phyloP scores from a whole-genome alignment of 31 red algal genomes.

The Bonnemaisonia californica region DNA sequence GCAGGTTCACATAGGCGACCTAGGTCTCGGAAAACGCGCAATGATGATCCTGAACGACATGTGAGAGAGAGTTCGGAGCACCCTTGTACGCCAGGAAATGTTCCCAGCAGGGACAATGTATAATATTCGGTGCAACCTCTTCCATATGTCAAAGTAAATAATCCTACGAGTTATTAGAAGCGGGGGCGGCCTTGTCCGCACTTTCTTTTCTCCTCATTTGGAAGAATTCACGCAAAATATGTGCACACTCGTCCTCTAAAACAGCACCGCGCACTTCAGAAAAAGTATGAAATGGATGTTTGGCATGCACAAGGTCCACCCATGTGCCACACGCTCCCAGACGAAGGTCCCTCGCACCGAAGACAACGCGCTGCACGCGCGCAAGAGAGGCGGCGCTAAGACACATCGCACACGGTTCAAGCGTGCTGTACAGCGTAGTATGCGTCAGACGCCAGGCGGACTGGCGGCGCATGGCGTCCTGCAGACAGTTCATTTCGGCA shows the following conservation, averaged over 20 bases:
- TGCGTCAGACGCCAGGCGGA: slow-evolving; percentile 59
- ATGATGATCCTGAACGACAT: neutral
- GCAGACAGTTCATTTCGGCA: slow-evolving; percentile 84
- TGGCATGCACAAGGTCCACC: slow-evolving; percentile 40
- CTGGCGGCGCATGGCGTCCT: slow-evolving; percentile 17
- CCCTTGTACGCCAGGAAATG: neutral
- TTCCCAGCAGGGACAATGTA: too few species aligned
- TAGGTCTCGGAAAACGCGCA: slow-evolving; percentile 16
- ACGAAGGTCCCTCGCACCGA: slow-evolving; percentile 77
- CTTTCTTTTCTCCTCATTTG: slow-evolving; percentile 23
- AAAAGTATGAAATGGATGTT: slow-evolving; percentile 74
- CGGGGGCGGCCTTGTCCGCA: neutral
- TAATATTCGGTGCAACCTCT: too few species aligned
- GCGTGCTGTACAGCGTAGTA: slow-evolving; percentile 78
- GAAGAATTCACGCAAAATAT: slow-evolving; percentile 61
- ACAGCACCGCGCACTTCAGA: slow-evolving; percentile 53
- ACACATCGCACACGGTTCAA: slow-evolving; percentile 98
- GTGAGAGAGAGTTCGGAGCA: neutral
- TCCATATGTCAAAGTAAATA: neutral
- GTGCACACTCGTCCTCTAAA: slow-evolving; percentile 32
- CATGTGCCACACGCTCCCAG: slow-evolving; percentile 85
- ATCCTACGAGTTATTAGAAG: neutral
- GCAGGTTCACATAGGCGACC: neutral
- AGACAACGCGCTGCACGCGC: slow-evolving; percentile 76
- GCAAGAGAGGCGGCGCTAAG: slow-evolving; percentile 61